Evolutionary conservation across 2,329 filamentous ascomycete genomes (phyloP), one percentile per base, ranked within the genome.

Genomic region (Fusarium tuaranense): DNA sequence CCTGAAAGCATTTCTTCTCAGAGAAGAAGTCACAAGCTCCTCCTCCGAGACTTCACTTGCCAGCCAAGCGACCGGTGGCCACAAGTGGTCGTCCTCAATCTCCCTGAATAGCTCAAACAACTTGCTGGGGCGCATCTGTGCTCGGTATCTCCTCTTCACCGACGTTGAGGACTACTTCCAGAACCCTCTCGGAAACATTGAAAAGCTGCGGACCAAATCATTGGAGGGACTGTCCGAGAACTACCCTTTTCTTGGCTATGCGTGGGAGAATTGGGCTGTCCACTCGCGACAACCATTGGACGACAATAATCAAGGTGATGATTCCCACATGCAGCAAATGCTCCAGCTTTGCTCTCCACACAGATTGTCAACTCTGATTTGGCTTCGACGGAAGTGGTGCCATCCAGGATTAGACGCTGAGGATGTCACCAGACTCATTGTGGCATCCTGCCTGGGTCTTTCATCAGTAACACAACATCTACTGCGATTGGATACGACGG

Each of bases 261-360:
- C 58, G 18, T 61, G 58, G 58, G 38, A 61, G 27, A 61, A 61
- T 8, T 61, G 58, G 58, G 36, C 58, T n/a, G 18, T 44, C n/a
- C 58, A 61, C 38, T 32, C 39, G 12, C 32, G 58, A 44, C n/a
- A 10, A 32, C 16, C 38, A 36, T 18, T 12, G 53, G 4, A 6
- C 25, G 48, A n/a, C 34, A 13, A 27, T 27, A 8, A n/a, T 27
- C 9, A 27, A 5, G 22, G 20, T 16, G 20, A 18, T 7, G 22
- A 59, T 16, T 38, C 55, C 8, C 34, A 16, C 9, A 39, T 59
- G 6, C 20, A 36, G 25, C 9, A 39, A 25, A 59, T 59, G 55
- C 36, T 59, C 20, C 55, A 59, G 16, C 55, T 59, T 22, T 59
- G 55, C 7, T 59, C 55, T n/a, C 55, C 55, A 9, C 32, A 27